Base-by-base conservation (phyloP, 2,329 filamentous ascomycete genomes). In the Alternaria sp. region DNA sequence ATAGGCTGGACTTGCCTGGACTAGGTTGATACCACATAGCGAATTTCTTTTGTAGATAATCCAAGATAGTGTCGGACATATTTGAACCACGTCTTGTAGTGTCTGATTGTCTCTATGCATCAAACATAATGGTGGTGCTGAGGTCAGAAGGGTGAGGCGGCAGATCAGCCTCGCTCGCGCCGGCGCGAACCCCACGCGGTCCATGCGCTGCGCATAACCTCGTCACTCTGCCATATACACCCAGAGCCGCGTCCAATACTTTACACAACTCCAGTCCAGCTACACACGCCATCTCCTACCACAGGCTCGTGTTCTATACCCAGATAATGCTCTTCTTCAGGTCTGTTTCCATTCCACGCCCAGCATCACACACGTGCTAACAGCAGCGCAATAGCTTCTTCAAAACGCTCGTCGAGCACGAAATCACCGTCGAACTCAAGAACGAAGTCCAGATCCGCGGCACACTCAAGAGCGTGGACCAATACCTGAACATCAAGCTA, bases 401-500 rank as follows among this genome's bases (percentile, higher is more conserved):
- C 89, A 98, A 98, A 82, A 98, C 94, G 55, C 91, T 98, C 75
- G 96, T 97, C 79, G 95, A 97, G 84, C 91, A 95, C 71, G 90
- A 96, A 84, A 94, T 99, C 76, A 98, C 94, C 48, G 93, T 99
- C 78, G 95, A 99, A 85, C 92, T 99, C 80, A 99, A 99, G 84
- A 99, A 99, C 81, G 95, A 99, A 82, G 97, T 99, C 72, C 93
- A 94, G 78, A 96, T 99, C 79, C 92, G 92, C 73, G 95, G 95
- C 69, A 96, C 90, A 36, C 86, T 99, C 69, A 99, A 98, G 85
- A 96, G 92, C 76, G 94, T 99, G 69, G 95, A 99, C 79, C 95
- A 98, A 84, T 99, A 97, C 82, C 88, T 99, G 76, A 99, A 99
- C 83, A 97, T 99, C 83, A 98, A 98, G 85, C 88, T 99, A 52